Conservation (phyloP, 352 stramenopile genomes). For the Lagenidium giganteum region DNA sequence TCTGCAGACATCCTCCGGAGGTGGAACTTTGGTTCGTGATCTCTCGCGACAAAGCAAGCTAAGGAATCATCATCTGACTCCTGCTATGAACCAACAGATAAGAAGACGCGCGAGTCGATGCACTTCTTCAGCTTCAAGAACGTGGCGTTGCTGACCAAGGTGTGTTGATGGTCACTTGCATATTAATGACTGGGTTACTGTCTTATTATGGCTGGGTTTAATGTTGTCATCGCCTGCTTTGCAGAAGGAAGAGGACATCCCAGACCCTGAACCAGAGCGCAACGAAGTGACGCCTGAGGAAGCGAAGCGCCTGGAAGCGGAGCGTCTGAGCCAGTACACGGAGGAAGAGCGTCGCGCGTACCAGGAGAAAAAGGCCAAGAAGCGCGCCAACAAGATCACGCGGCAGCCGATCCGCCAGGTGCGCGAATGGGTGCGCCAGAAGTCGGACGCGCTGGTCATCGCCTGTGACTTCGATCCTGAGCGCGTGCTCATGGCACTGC, state of each 20-base stretch:
- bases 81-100: conserved; percentile 30
- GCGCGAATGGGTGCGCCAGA: conserved; percentile 57
- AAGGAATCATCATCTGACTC: background rate
- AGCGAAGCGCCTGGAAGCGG: conserved; percentile 48
- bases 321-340: conserved; percentile 82
- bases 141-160: conserved; percentile 35
- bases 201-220: too few relatives aligned
- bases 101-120: conserved; percentile 64
- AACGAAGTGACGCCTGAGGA: conserved; percentile 60
- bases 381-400: conserved; percentile 70
- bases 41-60: background rate
- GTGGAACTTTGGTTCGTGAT: conserved; percentile 75
- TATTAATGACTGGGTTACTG: background rate
- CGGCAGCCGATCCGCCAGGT: conserved; percentile 64
- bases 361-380: conserved; percentile 72
- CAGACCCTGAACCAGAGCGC: conserved; percentile 29
- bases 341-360: conserved; percentile 74
- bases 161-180: conserved; percentile 16
- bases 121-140: conserved; percentile 72
- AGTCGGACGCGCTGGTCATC: conserved; percentile 87
- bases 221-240: too few relatives aligned
- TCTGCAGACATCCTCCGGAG: conserved; percentile 74
- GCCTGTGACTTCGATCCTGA: conserved; percentile 89
- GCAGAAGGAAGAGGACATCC: conserved; percentile 50
- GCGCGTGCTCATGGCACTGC: conserved; percentile 73